Percentiles rank a stretch among this genome's conserved stretches.
Evolutionary conservation across 2,329 filamentous ascomycete genomes (phyloP).

Genomic region (Fusarium sp.): DNA sequence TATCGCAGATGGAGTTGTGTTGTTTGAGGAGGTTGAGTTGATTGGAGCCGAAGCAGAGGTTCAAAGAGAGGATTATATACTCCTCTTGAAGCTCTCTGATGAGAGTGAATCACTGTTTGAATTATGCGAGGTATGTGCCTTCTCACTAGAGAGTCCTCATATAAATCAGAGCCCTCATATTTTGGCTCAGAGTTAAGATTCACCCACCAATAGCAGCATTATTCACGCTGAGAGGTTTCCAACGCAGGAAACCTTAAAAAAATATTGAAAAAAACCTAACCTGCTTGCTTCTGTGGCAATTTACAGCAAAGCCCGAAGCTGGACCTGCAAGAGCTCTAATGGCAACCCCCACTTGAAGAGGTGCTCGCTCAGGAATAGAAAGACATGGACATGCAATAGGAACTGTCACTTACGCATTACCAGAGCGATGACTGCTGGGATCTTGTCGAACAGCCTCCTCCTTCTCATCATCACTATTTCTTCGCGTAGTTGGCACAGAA

Average conservation of each 20-base stretch:
- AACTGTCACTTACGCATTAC: conserved; percentile 76
- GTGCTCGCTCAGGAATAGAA: not conserved
- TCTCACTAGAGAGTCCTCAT: conserved; percentile 16
- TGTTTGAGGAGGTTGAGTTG: not conserved
- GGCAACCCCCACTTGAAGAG: conserved; percentile 15
- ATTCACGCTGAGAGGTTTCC: not conserved
- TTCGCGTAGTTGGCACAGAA: conserved; percentile 85
- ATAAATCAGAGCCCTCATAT: not conserved
- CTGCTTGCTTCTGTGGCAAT: not conserved
- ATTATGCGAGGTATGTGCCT: not conserved
- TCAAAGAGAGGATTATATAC: conserved; percentile 23
- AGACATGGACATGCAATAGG: not conserved
- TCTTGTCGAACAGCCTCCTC: conserved; percentile 77
- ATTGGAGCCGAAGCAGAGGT: not conserved
- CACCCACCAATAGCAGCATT: not conserved
- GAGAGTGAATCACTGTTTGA: conserved; percentile 26
- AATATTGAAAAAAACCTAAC: not conserved
- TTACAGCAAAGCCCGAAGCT: not conserved
- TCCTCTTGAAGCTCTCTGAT: not conserved
- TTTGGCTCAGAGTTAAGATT: not conserved
- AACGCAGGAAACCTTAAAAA: not conserved
- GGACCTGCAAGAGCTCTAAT: not conserved
- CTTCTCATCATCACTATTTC: conserved; percentile 92
- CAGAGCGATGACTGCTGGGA: conserved; percentile 76
- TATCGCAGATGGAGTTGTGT: not conserved